Evolutionary conservation across 805 yeast species (phyloP), one percentile per base, ranked within the genome.

Genomic region (Teunomyces stri): DNA sequence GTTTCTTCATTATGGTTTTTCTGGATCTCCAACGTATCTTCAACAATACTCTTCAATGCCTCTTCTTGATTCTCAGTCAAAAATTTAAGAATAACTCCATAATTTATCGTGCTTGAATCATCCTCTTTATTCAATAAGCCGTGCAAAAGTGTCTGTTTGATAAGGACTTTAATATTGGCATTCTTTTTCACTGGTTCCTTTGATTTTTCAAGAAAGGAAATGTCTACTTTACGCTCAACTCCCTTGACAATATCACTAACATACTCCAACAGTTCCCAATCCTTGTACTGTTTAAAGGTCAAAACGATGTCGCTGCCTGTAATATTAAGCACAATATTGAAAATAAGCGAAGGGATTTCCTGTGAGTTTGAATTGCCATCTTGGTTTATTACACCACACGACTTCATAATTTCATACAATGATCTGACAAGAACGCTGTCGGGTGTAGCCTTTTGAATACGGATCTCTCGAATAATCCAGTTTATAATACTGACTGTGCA

Each of bases 401-500:
- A 51, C 43, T 58, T 62, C 30, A 68, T 50, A 1, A 67, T 54
- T 43, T 61, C 69, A 31, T 50, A 48, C 20, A 68, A 49, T 4
- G 66, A 59, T 22, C 51, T 52, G 16, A 62, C 43, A 34, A 51
- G 56, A 2, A 52, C 41, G 12, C 42, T 46, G 10, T 56, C 56
- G 3, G 53, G 46, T 36, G 45, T 30, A 5, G 34, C 30, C 25
- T 45, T 43, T 12, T 45, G 38, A 10, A 44, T 13, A 2, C 31
- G 25, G 9, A 60, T 55, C 35, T 49, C 51, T 9, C 47, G 45
- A 11, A 53, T 42, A 3, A 59, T 41, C 74, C 75, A 72, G 42
- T 56, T 62, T 15, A 70, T 58, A 21, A 70, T 63, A 30, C 66
- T 65, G 20, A 65, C 40, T 68, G 66, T 79, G 76, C 85, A 54